Percentiles rank a stretch among this genome's conserved stretches.
phyloP scores from a whole-genome alignment of 2,329 filamentous ascomycete genomes.

The Fusarium sp. region DNA sequence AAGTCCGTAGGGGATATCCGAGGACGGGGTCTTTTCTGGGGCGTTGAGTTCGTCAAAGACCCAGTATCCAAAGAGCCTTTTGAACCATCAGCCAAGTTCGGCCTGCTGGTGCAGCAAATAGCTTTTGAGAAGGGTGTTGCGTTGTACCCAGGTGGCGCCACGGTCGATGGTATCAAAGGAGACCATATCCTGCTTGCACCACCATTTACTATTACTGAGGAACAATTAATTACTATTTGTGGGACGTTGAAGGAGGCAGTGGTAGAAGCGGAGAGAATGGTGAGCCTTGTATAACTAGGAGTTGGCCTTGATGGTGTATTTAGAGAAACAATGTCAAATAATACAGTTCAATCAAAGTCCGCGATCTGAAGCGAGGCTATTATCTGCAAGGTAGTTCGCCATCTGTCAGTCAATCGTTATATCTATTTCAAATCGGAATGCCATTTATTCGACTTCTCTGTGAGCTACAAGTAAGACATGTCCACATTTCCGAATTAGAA shows the following conservation, averaged over 20 bases:
- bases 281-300: accelerated
- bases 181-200: conserved; percentile 78
- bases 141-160: conserved; percentile 74
- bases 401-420: too few relatives aligned
- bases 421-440: too few relatives aligned
- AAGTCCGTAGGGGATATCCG: conserved; percentile 10
- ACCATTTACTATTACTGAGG: conserved; percentile 70
- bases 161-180: conserved; percentile 68
- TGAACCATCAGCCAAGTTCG: conserved; percentile 45
- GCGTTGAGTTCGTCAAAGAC: conserved; percentile 59
- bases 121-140: conserved; percentile 53
- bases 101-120: conserved; percentile 44
- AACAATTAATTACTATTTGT: conserved; percentile 39
- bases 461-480: too few relatives aligned
- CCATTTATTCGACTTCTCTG: too few relatives aligned
- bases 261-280: conserved; percentile 13
- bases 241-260: conserved; percentile 24
- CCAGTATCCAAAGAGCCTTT: conserved; percentile 53
- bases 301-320: too few relatives aligned
- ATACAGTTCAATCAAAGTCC: too few relatives aligned
- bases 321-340: accelerated
- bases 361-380: too few relatives aligned
- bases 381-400: too few relatives aligned
- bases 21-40: conserved; percentile 57
- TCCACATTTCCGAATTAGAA: too few relatives aligned